Evolutionary conservation across 768 basidiomycete genomes (phyloP), one percentile per base, ranked within the genome.

Genomic region (Dendrothele bispora): DNA sequence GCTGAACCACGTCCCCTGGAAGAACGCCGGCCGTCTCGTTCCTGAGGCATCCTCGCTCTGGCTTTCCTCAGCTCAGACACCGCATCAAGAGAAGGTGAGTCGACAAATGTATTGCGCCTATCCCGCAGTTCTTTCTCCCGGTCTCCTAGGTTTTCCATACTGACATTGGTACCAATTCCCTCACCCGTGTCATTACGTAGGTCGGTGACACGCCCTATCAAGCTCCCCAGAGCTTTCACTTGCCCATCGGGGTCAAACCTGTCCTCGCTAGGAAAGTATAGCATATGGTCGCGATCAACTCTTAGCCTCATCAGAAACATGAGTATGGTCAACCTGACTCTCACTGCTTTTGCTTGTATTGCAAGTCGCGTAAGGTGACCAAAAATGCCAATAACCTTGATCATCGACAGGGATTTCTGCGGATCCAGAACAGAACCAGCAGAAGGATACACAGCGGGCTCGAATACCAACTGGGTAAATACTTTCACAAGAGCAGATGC

Each of bases 301-400:
- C 95, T 78, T 17, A 98, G 71, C 12, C 91, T 83, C 73, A 94
- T 83, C 53, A 97, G 62, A 72, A 95, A 97, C 60, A 93, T 91
- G 17, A 98, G 70, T 4, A 86, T 75, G 11, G 82, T 71, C 15
- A 98, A 61, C 20, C 91, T 74, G 0, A 87, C 85, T 32, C 79
- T 72, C 0, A 80, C 56, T 7, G 82, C 81, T 51, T 69, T 74
- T 2, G 77, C 74, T 18, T 69, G 61, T 0, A 65, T 57, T 4
- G 77, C 59, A 12, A 86, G 62, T 17, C 69, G 63, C 12, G 88
- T 57, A 37, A 90, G 65, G 37, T 70, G 67, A 0, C 63, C 51
- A 62, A 79, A 89, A 14, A 90, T 63, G 1, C 67, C 67, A 6
- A 82, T 62, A 3, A 85, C 80, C 42, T 88, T n/a, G n/a, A n/a